Evolutionary conservation across 2,329 filamentous ascomycete genomes (phyloP).

Genomic region (Colletotrichum sp.): DNA sequence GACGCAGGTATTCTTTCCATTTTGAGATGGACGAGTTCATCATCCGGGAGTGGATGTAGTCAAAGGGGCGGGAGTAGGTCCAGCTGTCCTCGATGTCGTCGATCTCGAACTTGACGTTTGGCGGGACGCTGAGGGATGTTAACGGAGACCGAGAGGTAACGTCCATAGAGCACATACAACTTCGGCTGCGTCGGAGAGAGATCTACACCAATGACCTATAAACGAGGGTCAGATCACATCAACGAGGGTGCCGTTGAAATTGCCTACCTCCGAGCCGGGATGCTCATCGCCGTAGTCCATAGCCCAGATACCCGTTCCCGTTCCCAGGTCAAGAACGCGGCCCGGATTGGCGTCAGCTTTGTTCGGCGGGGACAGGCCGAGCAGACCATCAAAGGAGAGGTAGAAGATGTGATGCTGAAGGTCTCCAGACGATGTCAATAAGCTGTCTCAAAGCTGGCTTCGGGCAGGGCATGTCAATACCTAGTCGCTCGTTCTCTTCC

Average conservation of each 20-base stretch:
- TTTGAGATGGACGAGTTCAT: slow-evolving; percentile 59
- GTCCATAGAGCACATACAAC: slow-evolving; percentile 26
- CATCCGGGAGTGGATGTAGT: slow-evolving; percentile 63
- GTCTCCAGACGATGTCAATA: slow-evolving; percentile 31
- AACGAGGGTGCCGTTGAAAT: accelerated
- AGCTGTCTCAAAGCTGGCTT: not conserved
- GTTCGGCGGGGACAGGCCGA: slow-evolving; percentile 13
- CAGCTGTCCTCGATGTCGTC: slow-evolving; percentile 37
- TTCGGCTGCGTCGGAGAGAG: slow-evolving; percentile 43
- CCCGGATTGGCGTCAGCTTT: slow-evolving; percentile 15
- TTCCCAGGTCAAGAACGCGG: slow-evolving; percentile 29
- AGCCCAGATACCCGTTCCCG: slow-evolving; percentile 34
- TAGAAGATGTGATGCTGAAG: slow-evolving; percentile 60
- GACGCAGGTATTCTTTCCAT: slow-evolving; percentile 55
- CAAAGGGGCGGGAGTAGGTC: slow-evolving; percentile 46
- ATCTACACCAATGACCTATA: slow-evolving; percentile 39
- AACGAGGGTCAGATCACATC: not conserved
- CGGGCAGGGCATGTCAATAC: not conserved
- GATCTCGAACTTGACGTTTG: slow-evolving; percentile 42
- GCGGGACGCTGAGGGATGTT: slow-evolving; percentile 35
- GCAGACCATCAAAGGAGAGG: slow-evolving; percentile 39
- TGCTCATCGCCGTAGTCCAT: slow-evolving; percentile 47
- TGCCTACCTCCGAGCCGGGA: slow-evolving; percentile 30
- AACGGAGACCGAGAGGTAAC: not conserved
- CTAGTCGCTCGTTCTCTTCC: slow-evolving; percentile 19